These are phyloP conservation scores for Diplodia corticola DNA, from an alignment of 2,329 filamentous ascomycete species.

Conservation along the genomic window DNA sequence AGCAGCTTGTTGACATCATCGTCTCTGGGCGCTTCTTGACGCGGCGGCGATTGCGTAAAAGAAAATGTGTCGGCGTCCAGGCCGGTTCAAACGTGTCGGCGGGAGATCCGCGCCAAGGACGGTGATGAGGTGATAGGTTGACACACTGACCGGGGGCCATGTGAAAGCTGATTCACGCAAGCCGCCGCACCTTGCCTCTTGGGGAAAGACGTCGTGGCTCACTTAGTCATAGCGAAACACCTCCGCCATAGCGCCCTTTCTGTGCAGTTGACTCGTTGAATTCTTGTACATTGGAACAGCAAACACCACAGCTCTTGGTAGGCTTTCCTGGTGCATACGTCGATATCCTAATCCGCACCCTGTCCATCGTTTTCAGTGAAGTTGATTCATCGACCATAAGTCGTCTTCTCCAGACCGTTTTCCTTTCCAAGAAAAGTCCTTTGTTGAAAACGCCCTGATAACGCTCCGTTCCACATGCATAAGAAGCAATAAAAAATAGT, in stretches of 20 bases:
- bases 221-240: background rate
- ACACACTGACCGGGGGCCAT: background rate
- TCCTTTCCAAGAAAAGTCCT: background rate
- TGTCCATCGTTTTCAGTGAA: background rate
- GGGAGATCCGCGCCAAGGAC: slow-evolving; percentile 17
- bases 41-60: slow-evolving; percentile 14
- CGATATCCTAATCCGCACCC: background rate
- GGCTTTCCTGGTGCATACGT: background rate
- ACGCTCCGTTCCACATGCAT: slow-evolving; percentile 7
- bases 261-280: too few relatives aligned
- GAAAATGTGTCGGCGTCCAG: background rate
- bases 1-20: slow-evolving; percentile 1
- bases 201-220: background rate
- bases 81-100: background rate
- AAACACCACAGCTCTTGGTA: background rate
- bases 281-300: background rate
- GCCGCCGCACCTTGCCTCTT: background rate
- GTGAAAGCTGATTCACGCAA: background rate
- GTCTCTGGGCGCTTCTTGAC: background rate
- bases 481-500: background rate
- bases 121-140: slow-evolving; percentile 17
- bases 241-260: too few relatives aligned
- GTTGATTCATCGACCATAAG: slow-evolving; percentile 16
- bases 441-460: slow-evolving; percentile 8
- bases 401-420: slow-evolving; percentile 4